A percentile compares a stretch with the other conserved stretches of the same genome.
These are phyloP conservation scores for Ceratocystis diversiconidia DNA, from an alignment of 2,329 filamentous ascomycete genomes.

Conservation along the genomic window DNA sequence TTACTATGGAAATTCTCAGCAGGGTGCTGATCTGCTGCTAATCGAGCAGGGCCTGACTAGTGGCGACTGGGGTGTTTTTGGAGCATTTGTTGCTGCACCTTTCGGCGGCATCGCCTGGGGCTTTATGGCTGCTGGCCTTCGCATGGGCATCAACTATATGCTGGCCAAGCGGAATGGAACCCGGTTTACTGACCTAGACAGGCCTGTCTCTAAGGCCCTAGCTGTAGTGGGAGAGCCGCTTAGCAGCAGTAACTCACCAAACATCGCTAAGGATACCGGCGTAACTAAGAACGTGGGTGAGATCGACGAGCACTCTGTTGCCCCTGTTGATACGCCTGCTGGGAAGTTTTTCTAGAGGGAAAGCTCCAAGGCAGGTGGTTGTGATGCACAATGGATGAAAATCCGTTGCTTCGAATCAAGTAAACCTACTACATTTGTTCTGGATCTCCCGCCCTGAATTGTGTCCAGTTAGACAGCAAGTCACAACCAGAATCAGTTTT, in stretches of 20 bases:
- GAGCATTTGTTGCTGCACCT: slow-evolving; percentile 68
- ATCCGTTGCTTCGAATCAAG: no score
- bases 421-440: neutral
- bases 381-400: neutral
- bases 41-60: slow-evolving; percentile 60
- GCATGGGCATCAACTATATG: slow-evolving; percentile 45
- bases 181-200: slow-evolving; percentile 43
- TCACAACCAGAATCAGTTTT: no score
- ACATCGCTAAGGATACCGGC: neutral
- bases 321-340: slow-evolving; percentile 23
- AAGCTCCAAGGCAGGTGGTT: neutral
- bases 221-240: neutral
- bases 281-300: slow-evolving; percentile 19
- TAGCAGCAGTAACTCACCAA: neutral
- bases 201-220: neutral
- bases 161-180: slow-evolving; percentile 42
- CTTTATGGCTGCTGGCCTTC: slow-evolving; percentile 44
- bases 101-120: slow-evolving; percentile 62
- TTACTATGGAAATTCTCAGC: slow-evolving; percentile 54
- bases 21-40: slow-evolving; percentile 54
- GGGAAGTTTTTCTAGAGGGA: slow-evolving; percentile 41
- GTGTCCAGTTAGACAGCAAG: no score
- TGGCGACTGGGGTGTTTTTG: slow-evolving; percentile 69
- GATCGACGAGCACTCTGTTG: slow-evolving; percentile 20
- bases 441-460: no score